Percentiles rank a stretch among this genome's conserved stretches.
phyloP scores from a whole-genome alignment of 2,329 filamentous ascomycete species.

The Nigrospora oryzae region DNA sequence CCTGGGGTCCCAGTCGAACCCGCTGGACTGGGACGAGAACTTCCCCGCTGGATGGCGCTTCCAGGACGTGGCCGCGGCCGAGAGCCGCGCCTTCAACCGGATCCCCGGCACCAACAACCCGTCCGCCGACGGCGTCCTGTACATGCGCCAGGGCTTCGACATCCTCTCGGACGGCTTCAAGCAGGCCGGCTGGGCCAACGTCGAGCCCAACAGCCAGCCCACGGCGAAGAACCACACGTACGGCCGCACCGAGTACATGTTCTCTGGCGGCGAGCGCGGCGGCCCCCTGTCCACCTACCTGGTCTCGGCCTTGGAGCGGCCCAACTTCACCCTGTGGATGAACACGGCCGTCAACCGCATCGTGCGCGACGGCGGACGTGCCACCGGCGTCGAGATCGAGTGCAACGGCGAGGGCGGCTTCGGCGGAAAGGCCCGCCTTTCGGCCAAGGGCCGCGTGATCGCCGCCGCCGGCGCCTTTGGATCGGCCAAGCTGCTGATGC shows the following conservation, averaged over 20 bases:
- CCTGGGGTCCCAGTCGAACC: conserved; percentile 36
- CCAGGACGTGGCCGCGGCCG: conserved; percentile 49
- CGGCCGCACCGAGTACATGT: conserved; percentile 60
- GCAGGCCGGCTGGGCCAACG: conserved; percentile 52
- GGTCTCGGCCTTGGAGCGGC: conserved; percentile 46
- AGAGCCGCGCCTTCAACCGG: conserved; percentile 55
- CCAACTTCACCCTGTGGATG: conserved; percentile 60
- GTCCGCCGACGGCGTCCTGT: conserved; percentile 57
- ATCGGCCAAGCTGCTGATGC: conserved; percentile 60
- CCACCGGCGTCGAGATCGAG: conserved; percentile 63
- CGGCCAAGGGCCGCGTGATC: conserved; percentile 54
- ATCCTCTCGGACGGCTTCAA: conserved; percentile 51
- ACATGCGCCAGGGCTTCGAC: conserved; percentile 59
- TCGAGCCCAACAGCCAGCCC: conserved; percentile 53
- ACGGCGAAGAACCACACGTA: conserved; percentile 58
- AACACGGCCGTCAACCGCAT: conserved; percentile 59
- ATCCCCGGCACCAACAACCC: conserved; percentile 62
- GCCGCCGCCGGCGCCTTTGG: conserved; percentile 62
- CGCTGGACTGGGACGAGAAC: conserved; percentile 61
- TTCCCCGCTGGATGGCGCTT: conserved; percentile 67
- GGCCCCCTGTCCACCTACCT: conserved; percentile 68
- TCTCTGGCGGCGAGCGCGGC: conserved; percentile 54
- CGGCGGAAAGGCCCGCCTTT: conserved; percentile 51
- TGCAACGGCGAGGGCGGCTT: conserved; percentile 43
- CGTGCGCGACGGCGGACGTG: conserved; percentile 50